Evolutionary conservation across 2,329 filamentous ascomycete genomes (phyloP), one percentile per base, ranked within the genome.

Genomic region (Emmonsiellopsis sp.): DNA sequence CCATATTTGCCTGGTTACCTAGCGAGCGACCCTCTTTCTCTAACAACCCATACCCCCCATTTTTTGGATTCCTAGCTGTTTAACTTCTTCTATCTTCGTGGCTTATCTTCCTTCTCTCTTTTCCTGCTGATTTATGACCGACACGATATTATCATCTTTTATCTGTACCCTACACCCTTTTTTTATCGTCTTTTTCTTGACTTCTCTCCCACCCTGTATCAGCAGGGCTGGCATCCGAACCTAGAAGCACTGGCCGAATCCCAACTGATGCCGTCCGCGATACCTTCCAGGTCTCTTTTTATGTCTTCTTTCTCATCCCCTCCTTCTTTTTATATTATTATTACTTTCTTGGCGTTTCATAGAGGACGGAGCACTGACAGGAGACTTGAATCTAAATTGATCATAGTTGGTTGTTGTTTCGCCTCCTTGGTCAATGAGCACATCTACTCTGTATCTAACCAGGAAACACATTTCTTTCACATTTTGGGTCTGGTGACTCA

Each of bases 141-240:
- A 27, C 46, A 49, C 40, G 49, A 51, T 42, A 42, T 44, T 32
- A 9, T 11, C 39, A 34, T 32, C 49, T 14, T 14, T 40, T 40
- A 11, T 11, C 10, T 40, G 14, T 40, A 11, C 32, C 42, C 42
- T 44, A 14, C 9, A 13, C 21, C 14, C 11, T 44, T 44, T 43
- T 51, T 6, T 21, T 43, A 31, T 42, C 31, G 3, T 10, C 36
- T 13, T 55, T 56, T 33, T 36, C 44, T 43, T 54, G 17, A 32
- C 40, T 56, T 59, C 50, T 56, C 60, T 43, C 49, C 44, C 52
- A 45, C 10, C 51, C 43, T 55, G 34, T 49, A 2, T 39, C 42
- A 55, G n/a, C 50, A 50, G 48, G 47, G 42, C 52, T 58, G 51
- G 56, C 49, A 55, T 55, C 48, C 53, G 53, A 45, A 57, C 53